Conservation (phyloP, 2,329 filamentous ascomycete species). For the Waltergamsia citrina region DNA sequence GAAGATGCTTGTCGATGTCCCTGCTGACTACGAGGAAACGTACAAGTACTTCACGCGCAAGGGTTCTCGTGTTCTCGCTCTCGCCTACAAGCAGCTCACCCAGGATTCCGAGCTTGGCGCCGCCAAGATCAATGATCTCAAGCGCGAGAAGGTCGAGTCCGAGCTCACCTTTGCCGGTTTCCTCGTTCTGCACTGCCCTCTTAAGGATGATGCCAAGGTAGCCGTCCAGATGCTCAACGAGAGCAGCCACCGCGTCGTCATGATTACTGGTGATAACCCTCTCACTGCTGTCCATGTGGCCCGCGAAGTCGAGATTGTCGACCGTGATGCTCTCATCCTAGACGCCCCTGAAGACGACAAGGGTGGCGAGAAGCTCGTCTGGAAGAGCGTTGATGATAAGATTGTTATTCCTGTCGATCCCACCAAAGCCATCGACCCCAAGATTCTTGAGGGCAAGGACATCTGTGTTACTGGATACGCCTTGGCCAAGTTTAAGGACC, state of each 20-base stretch:
- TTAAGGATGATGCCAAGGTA: constrained; percentile 93
- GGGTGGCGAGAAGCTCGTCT: constrained; percentile 73
- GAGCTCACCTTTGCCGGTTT: constrained; percentile 88
- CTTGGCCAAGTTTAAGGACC: constrained; percentile 76
- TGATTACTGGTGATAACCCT: constrained; percentile 99
- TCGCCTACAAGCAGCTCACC: constrained; percentile 89
- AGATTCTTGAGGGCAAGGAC: constrained; percentile 79
- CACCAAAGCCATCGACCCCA: constrained; percentile 65
- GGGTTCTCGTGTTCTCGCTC: constrained; percentile 84
- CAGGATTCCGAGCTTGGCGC: constrained; percentile 73
- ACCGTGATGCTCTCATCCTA: constrained; percentile 87
- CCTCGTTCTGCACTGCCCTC: constrained; percentile 84
- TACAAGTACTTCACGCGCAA: constrained; percentile 97
- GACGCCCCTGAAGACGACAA: constrained; percentile 89
- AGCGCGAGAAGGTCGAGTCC: constrained; percentile 84
- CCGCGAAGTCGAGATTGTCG: constrained; percentile 91
- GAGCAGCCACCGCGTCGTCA: constrained; percentile 95
- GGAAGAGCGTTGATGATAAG: constrained; percentile 92
- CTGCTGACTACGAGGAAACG: constrained; percentile 89
- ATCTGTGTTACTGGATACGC: constrained; percentile 95
- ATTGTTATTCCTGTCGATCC: constrained; percentile 79
- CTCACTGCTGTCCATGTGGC: constrained; percentile 94
- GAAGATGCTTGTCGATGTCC: constrained; percentile 78
- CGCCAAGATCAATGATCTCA: constrained; percentile 82
- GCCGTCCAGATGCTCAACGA: constrained; percentile 96